phyloP scores from a whole-genome alignment of 495 filamentous ascomycete genomes.

The Entonaema liquescens region DNA sequence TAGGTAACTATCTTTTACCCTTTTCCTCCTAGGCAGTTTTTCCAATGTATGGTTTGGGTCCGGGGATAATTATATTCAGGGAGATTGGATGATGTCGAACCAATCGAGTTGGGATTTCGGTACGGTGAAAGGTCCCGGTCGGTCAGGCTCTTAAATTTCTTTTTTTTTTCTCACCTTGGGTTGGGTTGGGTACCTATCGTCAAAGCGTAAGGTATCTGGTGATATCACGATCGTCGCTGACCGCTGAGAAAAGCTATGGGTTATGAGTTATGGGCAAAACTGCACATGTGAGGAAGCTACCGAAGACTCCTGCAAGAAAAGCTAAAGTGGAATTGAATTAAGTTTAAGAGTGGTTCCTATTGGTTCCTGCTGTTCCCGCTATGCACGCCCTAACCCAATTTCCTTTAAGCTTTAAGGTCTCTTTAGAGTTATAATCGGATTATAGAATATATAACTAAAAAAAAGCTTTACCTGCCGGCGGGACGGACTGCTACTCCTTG shows the following conservation, averaged over 20 bases:
- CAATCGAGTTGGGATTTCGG: constrained; percentile 30
- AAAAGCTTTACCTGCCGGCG: neutral
- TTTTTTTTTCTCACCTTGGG: constrained; percentile 4
- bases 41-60: constrained; percentile 19
- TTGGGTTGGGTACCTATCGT: constrained; percentile 9
- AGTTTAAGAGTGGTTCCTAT: constrained; percentile 13
- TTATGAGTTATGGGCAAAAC: neutral
- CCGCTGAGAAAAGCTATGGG: neutral
- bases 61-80: constrained; percentile 34
- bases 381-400: neutral
- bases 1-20: constrained; percentile 7
- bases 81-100: constrained; percentile 21
- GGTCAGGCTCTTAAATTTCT: no score
- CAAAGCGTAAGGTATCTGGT: constrained; percentile 17
- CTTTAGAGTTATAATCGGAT: constrained; percentile 18
- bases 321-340: neutral
- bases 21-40: constrained; percentile 11
- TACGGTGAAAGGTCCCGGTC: constrained; percentile 33
- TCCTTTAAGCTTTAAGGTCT: constrained; percentile 6
- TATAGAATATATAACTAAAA: constrained; percentile 14
- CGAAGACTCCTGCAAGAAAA: neutral
- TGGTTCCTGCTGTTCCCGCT: constrained; percentile 5
- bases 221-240: constrained; percentile 41
- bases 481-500: neutral
- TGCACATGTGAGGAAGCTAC: neutral